Percentiles rank a stretch among this genome's conserved stretches.
Conservation (phyloP, 2,329 filamentous ascomycete species). For the Fusarium praegraminearum region DNA sequence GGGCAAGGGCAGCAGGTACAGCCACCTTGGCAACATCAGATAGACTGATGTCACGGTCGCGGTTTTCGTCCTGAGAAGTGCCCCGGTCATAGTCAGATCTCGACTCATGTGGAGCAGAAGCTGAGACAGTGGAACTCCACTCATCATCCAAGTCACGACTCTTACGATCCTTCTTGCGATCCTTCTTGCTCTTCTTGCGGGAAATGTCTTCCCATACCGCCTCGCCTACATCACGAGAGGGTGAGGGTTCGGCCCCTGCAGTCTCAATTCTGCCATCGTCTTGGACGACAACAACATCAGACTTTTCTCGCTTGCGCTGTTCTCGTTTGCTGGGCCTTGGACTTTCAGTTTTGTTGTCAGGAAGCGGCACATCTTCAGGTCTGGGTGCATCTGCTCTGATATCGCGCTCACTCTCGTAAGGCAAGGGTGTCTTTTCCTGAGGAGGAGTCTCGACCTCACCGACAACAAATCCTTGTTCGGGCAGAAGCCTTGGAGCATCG, state of each 20-base stretch:
- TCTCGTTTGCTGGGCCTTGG: constrained; percentile 52
- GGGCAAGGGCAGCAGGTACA: constrained; percentile 36
- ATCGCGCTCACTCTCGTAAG: constrained; percentile 33
- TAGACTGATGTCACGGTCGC: constrained; percentile 18
- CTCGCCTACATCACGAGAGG: constrained; percentile 35
- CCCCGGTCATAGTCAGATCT: constrained; percentile 32
- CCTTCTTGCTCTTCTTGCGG: constrained; percentile 52
- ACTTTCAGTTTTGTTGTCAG: constrained; percentile 46
- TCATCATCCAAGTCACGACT: constrained; percentile 49
- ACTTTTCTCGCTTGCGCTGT: constrained; percentile 58
- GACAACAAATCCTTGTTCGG: constrained; percentile 59
- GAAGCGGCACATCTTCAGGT: constrained; percentile 37
- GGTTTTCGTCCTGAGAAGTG: constrained; percentile 21
- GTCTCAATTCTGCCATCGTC: constrained; percentile 41
- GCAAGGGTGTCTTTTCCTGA: constrained; percentile 45
- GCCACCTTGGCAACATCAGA: constrained; percentile 32
- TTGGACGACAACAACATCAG: constrained; percentile 47
- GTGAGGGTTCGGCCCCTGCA: constrained; percentile 32
- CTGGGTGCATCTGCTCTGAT: constrained; percentile 22
- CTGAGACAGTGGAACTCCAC: constrained; percentile 43
- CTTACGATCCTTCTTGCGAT: constrained; percentile 47
- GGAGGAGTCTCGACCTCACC: constrained; percentile 62
- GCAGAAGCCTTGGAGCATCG: constrained; percentile 40
- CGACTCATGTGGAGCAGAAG: constrained; percentile 37
- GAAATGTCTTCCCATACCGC: constrained; percentile 47